A percentile compares a stretch with the other conserved stretches of the same genome.
These are phyloP conservation scores for Hypholoma fasciculare DNA, from an alignment of 768 basidiomycete species.

Conservation along the genomic window DNA sequence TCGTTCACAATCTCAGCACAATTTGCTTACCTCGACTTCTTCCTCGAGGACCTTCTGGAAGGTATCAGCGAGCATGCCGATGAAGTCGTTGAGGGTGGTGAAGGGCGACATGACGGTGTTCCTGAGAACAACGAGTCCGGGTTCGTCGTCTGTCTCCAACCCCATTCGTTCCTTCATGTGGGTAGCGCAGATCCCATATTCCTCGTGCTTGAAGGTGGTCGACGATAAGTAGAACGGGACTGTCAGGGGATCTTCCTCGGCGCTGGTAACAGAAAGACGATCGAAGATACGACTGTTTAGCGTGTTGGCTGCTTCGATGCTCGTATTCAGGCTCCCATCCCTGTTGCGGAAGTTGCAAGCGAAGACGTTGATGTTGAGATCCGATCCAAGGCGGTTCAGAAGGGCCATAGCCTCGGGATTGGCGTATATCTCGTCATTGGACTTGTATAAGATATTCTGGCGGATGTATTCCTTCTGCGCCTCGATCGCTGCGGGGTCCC, in stretches of 20 bases:
- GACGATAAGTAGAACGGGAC: conserved; percentile 28
- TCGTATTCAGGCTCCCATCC: conserved; percentile 29
- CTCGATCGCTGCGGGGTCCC: conserved; percentile 19
- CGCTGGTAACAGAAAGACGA: conserved; percentile 32
- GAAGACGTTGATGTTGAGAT: conserved; percentile 46
- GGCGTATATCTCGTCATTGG: conserved; percentile 27
- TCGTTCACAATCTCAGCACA: too few relatives aligned
- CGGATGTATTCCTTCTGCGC: conserved; percentile 32
- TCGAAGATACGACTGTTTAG: conserved; percentile 40
- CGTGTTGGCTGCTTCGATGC: conserved; percentile 40
- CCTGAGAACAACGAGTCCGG: conserved; percentile 34
- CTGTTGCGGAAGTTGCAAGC: conserved; percentile 39
- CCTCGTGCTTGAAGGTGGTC: conserved; percentile 28
- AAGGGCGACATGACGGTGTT: conserved; percentile 46
- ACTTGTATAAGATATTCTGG: conserved; percentile 18
- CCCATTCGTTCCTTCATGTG: conserved; percentile 38
- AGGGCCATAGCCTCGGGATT: conserved; percentile 10
- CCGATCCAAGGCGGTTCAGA: conserved; percentile 29
- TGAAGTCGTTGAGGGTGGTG: conserved; percentile 27
- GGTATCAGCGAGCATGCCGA: conserved; percentile 26
- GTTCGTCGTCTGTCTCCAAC: conserved; percentile 14
- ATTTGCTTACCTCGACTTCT: conserved; percentile 28
- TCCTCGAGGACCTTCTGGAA: conserved; percentile 33
- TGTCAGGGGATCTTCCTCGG: conserved; percentile 19
- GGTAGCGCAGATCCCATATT: conserved; percentile 33